These are phyloP conservation scores for Marasmius tenuissimus DNA, from an alignment of 1,284 basidiomycete genomes.

Conservation along the genomic window DNA sequence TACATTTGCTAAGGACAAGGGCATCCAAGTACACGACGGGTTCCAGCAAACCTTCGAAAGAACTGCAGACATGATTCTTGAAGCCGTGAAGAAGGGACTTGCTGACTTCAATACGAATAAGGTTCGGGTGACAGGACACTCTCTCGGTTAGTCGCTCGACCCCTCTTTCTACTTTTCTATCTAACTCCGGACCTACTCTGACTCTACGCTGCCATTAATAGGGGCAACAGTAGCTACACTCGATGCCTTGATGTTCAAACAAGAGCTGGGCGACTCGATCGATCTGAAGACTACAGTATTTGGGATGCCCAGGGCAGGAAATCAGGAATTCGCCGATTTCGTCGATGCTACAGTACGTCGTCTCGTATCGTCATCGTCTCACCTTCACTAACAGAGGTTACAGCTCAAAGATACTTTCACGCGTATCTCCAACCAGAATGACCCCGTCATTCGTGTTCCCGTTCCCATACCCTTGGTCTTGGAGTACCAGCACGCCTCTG, in stretches of 20 bases:
- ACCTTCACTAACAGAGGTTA: neutral
- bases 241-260: conserved; percentile 42
- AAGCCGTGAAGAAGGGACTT: conserved; percentile 37
- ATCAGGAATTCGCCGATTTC: conserved; percentile 44
- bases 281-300: conserved; percentile 39
- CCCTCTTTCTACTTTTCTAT: conserved; percentile 23
- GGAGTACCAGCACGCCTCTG: neutral
- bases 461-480: neutral
- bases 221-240: conserved; percentile 46
- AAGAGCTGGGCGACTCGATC: conserved; percentile 33
- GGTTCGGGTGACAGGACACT: conserved; percentile 37
- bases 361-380: too few species aligned
- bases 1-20: conserved; percentile 25
- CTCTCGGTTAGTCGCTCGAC: neutral
- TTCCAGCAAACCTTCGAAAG: conserved; percentile 47
- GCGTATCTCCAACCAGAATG: neutral
- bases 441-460: neutral
- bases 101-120: conserved; percentile 31
- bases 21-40: conserved; percentile 39
- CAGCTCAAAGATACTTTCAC: neutral
- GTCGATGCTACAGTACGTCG: conserved; percentile 33
- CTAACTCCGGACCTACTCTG: too few species aligned
- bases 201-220: neutral
- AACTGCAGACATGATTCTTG: conserved; percentile 39
- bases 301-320: conserved; percentile 43